phyloP scores from a whole-genome alignment of 331 rosid genomes.

The Erythrophleum ivorense region DNA sequence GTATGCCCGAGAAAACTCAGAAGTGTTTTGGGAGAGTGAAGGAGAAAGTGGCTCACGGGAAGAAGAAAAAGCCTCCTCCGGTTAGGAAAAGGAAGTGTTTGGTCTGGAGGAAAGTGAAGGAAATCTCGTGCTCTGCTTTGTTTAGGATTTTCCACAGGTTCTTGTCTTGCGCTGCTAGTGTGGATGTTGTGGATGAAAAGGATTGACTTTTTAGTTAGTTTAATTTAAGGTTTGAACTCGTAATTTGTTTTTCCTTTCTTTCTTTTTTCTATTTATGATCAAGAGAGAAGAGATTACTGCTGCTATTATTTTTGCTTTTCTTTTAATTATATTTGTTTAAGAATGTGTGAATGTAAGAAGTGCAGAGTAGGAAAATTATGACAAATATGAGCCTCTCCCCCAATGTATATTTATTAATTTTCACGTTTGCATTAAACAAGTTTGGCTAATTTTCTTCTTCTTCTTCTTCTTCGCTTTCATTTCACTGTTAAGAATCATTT shows the following conservation, averaged over 20 bases:
- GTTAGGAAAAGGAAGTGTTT: conserved; percentile 56
- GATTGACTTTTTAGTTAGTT: conserved; percentile 3
- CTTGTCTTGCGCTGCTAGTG: conserved; percentile 70
- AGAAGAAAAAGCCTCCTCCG: conserved; percentile 27
- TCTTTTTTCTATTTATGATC: neutral
- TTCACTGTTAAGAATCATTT: neutral
- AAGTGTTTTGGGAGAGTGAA: conserved; percentile 73
- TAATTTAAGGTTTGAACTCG: conserved; percentile 1
- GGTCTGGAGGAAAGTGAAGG: conserved; percentile 73
- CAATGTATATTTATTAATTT: conserved; percentile 15
- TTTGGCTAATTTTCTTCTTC: conserved; percentile 20
- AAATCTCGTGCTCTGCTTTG: conserved; percentile 58
- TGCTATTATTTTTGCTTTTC: neutral
- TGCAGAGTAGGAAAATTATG: conserved; percentile 14
- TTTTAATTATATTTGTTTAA: conserved; percentile 27
- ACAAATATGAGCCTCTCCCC: neutral
- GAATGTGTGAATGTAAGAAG: conserved; percentile 30
- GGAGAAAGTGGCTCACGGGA: conserved; percentile 49
- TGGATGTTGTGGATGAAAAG: conserved; percentile 64
- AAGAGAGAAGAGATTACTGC: neutral
- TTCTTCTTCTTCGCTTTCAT: neutral
- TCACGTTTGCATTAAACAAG: conserved; percentile 10
- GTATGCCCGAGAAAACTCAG: conserved; percentile 70
- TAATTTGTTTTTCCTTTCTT: neutral
- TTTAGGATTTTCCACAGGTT: conserved; percentile 66